Evolutionary conservation across 352 stramenopile genomes (phyloP), one percentile per base, ranked within the genome.

Genomic region (Phytophthora melonis): DNA sequence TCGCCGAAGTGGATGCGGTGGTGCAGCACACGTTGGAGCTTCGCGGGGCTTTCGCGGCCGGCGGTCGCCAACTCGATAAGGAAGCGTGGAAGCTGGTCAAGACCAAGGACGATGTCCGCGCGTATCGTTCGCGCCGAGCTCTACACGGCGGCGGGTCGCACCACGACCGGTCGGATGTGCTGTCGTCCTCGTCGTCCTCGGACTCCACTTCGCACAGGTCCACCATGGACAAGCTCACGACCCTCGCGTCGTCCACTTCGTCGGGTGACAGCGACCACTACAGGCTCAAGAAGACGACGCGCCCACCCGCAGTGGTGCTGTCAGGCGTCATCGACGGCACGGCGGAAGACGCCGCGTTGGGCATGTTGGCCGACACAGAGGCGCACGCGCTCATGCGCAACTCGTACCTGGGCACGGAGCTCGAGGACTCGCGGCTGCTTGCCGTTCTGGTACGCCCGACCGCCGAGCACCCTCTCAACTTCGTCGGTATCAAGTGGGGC

Each of bases 401-500:
- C 56, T 70, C 74, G 52, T 83, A 78, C 61, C 52, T 84, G 13
- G 63, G 65, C 5, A 75, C 77, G 54, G 70, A 79, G 52, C 55
- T 74, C 19, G 74, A 81, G 16, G 72, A 77, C 34, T 77, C 61
- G 18, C 77, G 70, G 25, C 60, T 87, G 21, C 75, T 87, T 18
- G 50, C 67, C 4, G 79, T 74, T n/a, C 34, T 87, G 9, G 57
- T 75, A 11, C 52, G 21, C 4, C 70, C 71, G 25, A 83, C 55
- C 0, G 16, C 53, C 13, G 59, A 75, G 5, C 63, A 84, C 8
- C 79, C 79, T n/a, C 82, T 84, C 41, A 68, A 72, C 34, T 86
- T 77, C 47, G 32, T 86, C 16, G 71, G 68, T 30, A 23, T 86
- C 2, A 86, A 86, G 62, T 86, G 79, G 79, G 65, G 66, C 0